Conservation (phyloP, 1,284 basidiomycete species). For the Anthracocystis panici-leucophaei region DNA sequence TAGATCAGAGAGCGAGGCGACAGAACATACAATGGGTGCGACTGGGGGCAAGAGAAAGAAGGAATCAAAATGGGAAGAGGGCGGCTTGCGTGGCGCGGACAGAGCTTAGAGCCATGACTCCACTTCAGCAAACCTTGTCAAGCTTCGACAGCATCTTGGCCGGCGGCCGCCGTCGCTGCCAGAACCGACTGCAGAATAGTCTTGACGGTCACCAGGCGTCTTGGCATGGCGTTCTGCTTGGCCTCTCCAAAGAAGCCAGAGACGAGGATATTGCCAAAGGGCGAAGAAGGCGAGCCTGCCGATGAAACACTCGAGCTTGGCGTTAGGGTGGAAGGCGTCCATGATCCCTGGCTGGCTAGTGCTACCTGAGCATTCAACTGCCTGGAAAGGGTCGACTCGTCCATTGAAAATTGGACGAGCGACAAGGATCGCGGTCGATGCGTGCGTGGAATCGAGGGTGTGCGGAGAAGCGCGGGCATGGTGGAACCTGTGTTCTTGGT, state of each 20-base stretch:
- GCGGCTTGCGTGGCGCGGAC: neutral
- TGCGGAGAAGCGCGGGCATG: slow-evolving; percentile 26
- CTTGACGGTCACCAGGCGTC: slow-evolving; percentile 40
- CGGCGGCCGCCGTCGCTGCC: slow-evolving; percentile 16
- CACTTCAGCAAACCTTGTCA: slow-evolving; percentile 1
- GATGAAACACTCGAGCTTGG: slow-evolving; percentile 38
- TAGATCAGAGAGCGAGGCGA: neutral
- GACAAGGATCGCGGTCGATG: slow-evolving; percentile 47
- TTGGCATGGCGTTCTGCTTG: slow-evolving; percentile 43
- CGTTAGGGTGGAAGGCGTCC: slow-evolving; percentile 27
- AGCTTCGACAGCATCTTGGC: slow-evolving; percentile 22
- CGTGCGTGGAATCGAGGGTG: slow-evolving; percentile 20
- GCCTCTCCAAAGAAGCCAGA: slow-evolving; percentile 49
- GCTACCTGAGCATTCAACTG: slow-evolving; percentile 23
- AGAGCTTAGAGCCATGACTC: neutral
- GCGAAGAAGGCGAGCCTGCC: slow-evolving; percentile 39
- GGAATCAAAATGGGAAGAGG: neutral
- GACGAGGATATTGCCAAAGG: slow-evolving; percentile 39
- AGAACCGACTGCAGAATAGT: slow-evolving; percentile 35
- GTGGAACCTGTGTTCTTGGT: slow-evolving; percentile 9
- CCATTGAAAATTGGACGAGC: slow-evolving; percentile 30
- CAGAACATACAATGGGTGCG: too few species aligned
- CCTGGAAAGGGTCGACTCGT: slow-evolving; percentile 17
- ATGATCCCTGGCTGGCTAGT: slow-evolving; percentile 25
- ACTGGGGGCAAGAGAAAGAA: too few species aligned